These are phyloP conservation scores for Tulasnella sp. DNA, from an alignment of 768 basidiomycete species.

Conservation along the genomic window DNA sequence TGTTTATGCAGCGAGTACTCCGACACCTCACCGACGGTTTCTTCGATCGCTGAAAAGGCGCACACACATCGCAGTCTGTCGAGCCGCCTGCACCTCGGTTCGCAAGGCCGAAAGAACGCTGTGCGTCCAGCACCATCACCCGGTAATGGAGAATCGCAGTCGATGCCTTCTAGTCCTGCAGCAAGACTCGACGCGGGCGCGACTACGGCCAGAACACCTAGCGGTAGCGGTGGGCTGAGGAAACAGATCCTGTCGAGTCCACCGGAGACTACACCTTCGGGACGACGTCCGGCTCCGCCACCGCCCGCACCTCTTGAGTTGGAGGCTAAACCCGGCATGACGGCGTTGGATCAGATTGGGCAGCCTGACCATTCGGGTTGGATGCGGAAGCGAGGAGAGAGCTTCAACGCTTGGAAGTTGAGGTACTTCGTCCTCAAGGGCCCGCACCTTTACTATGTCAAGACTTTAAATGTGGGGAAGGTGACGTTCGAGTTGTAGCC, in stretches of 20 bases:
- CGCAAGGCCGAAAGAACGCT: neutral
- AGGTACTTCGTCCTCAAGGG: conserved; percentile 93
- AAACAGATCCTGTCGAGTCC: neutral
- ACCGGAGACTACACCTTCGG: neutral
- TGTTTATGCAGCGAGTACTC: conserved; percentile 12
- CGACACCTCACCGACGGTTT: conserved; percentile 21
- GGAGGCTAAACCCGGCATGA: conserved; percentile 50
- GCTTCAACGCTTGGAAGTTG: conserved; percentile 88
- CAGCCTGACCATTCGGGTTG: conserved; percentile 85
- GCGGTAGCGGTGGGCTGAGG: neutral
- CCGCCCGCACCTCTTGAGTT: conserved; percentile 26
- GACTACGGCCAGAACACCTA: neutral
- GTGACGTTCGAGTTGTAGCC: neutral
- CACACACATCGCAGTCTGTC: conserved; percentile 14
- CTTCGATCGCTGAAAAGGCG: conserved; percentile 18
- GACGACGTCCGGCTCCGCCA: neutral
- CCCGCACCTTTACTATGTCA: conserved; percentile 81
- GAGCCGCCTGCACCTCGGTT: conserved; percentile 14
- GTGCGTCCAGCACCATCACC: neutral
- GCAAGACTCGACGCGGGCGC: neutral
- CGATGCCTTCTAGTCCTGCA: conserved; percentile 4
- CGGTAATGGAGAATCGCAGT: neutral
- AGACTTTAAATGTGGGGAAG: conserved; percentile 51
- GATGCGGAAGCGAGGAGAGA: conserved; percentile 93
- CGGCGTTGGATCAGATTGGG: conserved; percentile 86